Evolutionary conservation across 139 green algal species (phyloP).

Genomic region (Coelastrella sp.): DNA sequence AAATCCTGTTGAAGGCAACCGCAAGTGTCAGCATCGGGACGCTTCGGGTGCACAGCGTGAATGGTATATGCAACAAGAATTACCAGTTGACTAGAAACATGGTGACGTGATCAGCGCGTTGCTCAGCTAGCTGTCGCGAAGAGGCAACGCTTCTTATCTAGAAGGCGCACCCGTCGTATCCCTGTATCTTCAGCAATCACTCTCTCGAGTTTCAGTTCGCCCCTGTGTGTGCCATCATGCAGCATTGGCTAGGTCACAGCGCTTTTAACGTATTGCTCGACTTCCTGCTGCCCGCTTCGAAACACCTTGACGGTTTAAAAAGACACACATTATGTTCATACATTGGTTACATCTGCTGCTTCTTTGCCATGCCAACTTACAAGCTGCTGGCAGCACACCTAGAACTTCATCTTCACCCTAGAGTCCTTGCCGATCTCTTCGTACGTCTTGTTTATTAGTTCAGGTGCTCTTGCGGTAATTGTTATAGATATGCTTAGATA

Average conservation of each 20-base stretch:
- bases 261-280: neutral
- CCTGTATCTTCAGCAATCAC: too few species aligned
- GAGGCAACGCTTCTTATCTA: neutral
- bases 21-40: too few species aligned
- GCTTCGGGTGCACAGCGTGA: too few species aligned
- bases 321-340: too few species aligned
- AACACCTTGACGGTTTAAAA: too few species aligned
- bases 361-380: too few species aligned
- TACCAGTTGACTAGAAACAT: constrained; percentile 46
- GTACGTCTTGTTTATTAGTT: constrained; percentile 10
- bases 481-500: constrained; percentile 63
- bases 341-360: too few species aligned
- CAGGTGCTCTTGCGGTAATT: neutral
- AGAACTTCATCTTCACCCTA: constrained; percentile 45
- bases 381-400: too few species aligned
- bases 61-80: neutral
- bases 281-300: neutral
- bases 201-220: too few species aligned
- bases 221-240: too few species aligned
- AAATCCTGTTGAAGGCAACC: constrained; percentile 78
- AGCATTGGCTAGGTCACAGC: neutral
- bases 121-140: neutral
- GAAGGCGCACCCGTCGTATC: neutral
- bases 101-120: neutral
- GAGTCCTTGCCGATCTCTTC: constrained; percentile 28